Base-by-base conservation (phyloP, 2,329 filamentous ascomycete genomes). In the Colletotrichum phormii region DNA sequence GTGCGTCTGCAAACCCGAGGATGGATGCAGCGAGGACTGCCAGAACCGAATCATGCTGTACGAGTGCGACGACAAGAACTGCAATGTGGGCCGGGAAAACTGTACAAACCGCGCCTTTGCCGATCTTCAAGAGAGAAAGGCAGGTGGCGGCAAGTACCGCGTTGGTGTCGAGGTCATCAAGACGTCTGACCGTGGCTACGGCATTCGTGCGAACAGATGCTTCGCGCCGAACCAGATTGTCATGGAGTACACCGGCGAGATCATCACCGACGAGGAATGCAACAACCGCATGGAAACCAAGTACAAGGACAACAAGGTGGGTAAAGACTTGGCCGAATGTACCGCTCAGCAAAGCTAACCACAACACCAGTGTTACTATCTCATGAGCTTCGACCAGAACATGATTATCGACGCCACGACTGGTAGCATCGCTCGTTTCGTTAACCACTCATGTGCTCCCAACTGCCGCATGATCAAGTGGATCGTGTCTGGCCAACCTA, bases 401-500 rank as follows among this genome's bases (percentile, higher is more conserved):
- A 97, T 98, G 91, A 97, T 98, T 78, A 97, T 99, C 76, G 97
- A 99, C 84, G 97, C 96, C 42, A 98, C 95, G 33, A 95, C 94
- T 68, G 97, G 97, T 78, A 97, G 94, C 76, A 97, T 98, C 82
- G 96, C 97, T 78, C 93, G 97, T 68, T 99, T 99, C 82, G 95
- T 99, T 81, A 99, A 99, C 81, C 97, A 99, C 82, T 98, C 95
- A 22, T 99, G 97, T 84, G 93, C 94, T 70, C 97, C 97, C 3
- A 99, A 99, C 80, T 98, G 96, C 83, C 91, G 93, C 75, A 98
- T 99, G 95, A 95, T 97, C 79, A 98, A 98, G 82, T 98, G 95
- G 95, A 96, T 95, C 74, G 97, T 99, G 67, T 92, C 92, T 61
- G 95, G 95, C 33, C 95, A 97, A 81, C 96, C 96, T 54, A 91